Evolutionary conservation across 441 rosid species (phyloP).

Genomic region (Flueggea neowawraea): DNA sequence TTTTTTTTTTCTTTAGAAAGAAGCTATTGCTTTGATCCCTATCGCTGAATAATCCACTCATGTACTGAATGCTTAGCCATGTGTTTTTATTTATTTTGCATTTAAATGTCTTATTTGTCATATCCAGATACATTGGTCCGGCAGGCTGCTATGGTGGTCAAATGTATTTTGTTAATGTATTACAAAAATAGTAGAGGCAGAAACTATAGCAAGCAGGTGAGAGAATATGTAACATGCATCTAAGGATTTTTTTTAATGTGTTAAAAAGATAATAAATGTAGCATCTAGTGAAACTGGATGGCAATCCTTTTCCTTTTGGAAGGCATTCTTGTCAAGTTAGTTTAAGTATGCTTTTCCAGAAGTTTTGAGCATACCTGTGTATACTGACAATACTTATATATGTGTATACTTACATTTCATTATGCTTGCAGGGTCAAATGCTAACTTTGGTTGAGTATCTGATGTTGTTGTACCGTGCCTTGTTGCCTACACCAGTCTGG

Average conservation of each 20-base stretch:
- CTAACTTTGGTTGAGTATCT: constrained; percentile 70
- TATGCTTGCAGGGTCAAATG: constrained; percentile 58
- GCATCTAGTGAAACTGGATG: background rate
- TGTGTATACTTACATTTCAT: background rate
- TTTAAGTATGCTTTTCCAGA: background rate
- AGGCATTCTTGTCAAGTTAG: background rate
- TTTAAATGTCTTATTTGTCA: background rate
- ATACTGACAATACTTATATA: constrained; percentile 1
- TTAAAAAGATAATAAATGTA: background rate
- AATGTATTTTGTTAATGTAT: constrained; percentile 61
- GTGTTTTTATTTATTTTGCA: constrained; percentile 7
- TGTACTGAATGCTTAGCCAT: background rate
- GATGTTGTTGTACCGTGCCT: constrained; percentile 67
- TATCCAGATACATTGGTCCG: constrained; percentile 67
- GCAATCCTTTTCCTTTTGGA: background rate
- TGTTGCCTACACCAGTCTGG: constrained; percentile 83
- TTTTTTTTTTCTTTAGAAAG: too few species aligned
- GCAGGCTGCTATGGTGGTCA: constrained; percentile 67
- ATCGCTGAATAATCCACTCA: too few species aligned
- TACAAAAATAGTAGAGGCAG: constrained; percentile 75
- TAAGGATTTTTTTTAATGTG: background rate
- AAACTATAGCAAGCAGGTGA: constrained; percentile 72
- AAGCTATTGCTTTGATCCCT: too few species aligned
- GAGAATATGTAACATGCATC: constrained; percentile 7
- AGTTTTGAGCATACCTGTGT: background rate